These are phyloP conservation scores for Pyricularia pennisetigena DNA, from an alignment of 2,329 filamentous ascomycete genomes.

Conservation along the genomic window DNA sequence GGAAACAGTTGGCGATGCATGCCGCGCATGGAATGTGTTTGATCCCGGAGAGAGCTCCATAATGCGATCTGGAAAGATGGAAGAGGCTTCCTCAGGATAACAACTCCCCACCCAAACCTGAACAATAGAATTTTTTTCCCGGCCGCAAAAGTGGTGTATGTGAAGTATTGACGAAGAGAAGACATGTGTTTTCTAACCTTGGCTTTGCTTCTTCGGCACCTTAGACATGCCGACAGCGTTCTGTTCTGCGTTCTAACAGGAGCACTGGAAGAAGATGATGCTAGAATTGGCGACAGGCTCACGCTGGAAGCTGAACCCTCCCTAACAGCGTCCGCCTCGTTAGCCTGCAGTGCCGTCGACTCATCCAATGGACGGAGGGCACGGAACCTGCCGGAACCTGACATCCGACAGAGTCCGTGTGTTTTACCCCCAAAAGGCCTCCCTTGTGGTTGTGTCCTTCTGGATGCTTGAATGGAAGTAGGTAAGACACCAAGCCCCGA, in stretches of 20 bases:
- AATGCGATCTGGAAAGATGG: too few relatives aligned
- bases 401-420: background rate
- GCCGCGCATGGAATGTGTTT: background rate
- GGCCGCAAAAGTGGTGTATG: background rate
- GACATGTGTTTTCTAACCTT: background rate
- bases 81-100: background rate
- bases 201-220: slow-evolving; percentile 1
- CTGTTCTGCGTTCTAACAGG: background rate
- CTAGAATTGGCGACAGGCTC: background rate
- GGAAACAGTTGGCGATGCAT: background rate
- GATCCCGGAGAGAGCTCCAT: background rate
- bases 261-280: background rate
- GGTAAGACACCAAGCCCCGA: background rate
- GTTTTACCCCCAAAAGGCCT: background rate
- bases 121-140: background rate
- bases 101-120: too few relatives aligned
- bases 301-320: background rate
- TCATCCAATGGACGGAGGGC: background rate
- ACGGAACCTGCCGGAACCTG: background rate
- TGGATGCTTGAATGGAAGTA: background rate
- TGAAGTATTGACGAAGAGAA: background rate
- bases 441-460: background rate
- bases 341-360: background rate
- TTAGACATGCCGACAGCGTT: slow-evolving; percentile 1
- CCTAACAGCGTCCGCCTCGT: background rate